Base-by-base conservation (phyloP, 164 flowering plant genomes). In the Malania oleifera region DNA sequence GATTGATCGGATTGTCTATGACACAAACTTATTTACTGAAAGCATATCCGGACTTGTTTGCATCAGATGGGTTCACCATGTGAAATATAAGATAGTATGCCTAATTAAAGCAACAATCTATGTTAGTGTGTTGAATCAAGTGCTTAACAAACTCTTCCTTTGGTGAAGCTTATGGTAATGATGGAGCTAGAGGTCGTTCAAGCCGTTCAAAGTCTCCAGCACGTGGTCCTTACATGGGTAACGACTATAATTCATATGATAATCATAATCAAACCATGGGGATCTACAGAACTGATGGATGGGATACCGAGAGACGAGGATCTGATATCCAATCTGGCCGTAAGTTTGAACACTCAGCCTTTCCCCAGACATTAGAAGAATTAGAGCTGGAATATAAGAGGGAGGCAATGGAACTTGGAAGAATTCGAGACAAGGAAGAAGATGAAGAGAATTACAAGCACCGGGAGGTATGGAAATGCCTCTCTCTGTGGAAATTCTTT, bases 371-470 rank as follows among this genome's bases (percentile, higher is more conserved):
- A 38, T 68, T 91, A 64, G 98, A 91, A 61, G 96, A 91, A 53
- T 49, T 95, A 57, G 99, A 95, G 70, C 61, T 85, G 75, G 93
- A 91, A 64, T 89, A 73, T 72, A 81, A 78, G 71, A 82, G 81
- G 71, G 96, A 91, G 71, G 89, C 86, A 28, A 75, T 77, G 76
- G 90, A 91, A 59, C 89, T 95, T 63, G 87, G 72, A 44, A 80
- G 66, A 62, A 72, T 79, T 59, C 87, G 91, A 61, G 95, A 95
- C 64, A 86, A 80, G 74, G 96, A 91, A 75, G 96, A 87, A 78
- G 99, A 95, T 75, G 96, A 87, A 63, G 99, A 95, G 72, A 91
- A 87, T 69, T 72, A 76, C 77, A 89, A 79, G 77, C 93, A 95
- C 68, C 86, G 96, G 22, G 96, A 91, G 99, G 99, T 95, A 82